phyloP scores from a whole-genome alignment of 2,329 filamentous ascomycete genomes.

The Calycina marina region DNA sequence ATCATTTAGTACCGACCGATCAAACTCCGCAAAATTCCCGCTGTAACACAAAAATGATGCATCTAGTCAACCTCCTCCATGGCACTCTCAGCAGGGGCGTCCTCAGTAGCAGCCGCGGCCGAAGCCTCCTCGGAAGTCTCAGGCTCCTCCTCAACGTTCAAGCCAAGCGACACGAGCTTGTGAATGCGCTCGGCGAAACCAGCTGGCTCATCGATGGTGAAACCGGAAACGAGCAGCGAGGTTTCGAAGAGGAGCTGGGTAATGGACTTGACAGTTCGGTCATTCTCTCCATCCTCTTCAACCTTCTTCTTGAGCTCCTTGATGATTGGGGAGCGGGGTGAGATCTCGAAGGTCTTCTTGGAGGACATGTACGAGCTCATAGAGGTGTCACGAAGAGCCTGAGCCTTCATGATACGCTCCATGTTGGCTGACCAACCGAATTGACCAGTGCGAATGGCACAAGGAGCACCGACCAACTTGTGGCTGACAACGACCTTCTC shows the following conservation, averaged over 20 bases:
- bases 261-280: slow-evolving; percentile 98
- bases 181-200: slow-evolving; percentile 98
- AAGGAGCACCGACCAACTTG: slow-evolving; percentile 89
- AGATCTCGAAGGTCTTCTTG: slow-evolving; percentile 99
- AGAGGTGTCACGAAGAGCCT: slow-evolving; percentile 97
- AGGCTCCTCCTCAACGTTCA: slow-evolving; percentile 92
- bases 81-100: slow-evolving; percentile 54
- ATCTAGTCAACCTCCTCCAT: slow-evolving; percentile 99
- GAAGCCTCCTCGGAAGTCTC: slow-evolving; percentile 53
- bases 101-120: slow-evolving; percentile 41
- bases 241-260: slow-evolving; percentile 98
- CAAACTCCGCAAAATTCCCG: slow-evolving; percentile 18
- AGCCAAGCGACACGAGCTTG: slow-evolving; percentile 95
- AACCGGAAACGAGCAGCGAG: slow-evolving; percentile 92
- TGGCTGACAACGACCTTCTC: slow-evolving; percentile 99
- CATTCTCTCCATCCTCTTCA: slow-evolving; percentile 91
- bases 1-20: slow-evolving; percentile 16
- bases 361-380: slow-evolving; percentile 99
- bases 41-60: slow-evolving; percentile 9
- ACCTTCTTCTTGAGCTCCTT: slow-evolving; percentile 99
- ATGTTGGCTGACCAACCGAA: slow-evolving; percentile 99
- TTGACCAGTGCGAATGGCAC: slow-evolving; percentile 97
- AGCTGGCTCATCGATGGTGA: slow-evolving; percentile 98
- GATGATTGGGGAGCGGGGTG: slow-evolving; percentile 94
- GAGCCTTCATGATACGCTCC: slow-evolving; percentile 99